Base-by-base conservation (phyloP, 176 grass and related monocot species). In the Tuctoria greenei region DNA sequence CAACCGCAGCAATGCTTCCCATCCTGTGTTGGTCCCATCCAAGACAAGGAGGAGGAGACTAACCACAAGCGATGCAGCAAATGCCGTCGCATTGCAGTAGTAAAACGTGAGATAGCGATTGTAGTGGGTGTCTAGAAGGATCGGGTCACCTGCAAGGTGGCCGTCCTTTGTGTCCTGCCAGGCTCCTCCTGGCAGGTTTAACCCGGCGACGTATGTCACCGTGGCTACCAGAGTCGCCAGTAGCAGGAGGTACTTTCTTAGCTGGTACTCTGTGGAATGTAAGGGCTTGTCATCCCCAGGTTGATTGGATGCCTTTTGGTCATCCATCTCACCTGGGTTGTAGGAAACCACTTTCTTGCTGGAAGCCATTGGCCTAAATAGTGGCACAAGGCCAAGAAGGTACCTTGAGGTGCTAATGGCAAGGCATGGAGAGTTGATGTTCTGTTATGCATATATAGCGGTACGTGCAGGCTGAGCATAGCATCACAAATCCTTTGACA, bases 1-100 rank as follows among this genome's bases (percentile, higher is more conserved):
- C 0, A 57, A 6, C 0, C 59, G 67, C 10, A 84, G 74, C 37
- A 27, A 31, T 2, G 26, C 26, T 13, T 69, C 59, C 26, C 57
- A 78, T 14, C 7, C 0, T 0, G 25, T 51, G 57, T 39, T 42
- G 8, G 4, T 25, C 25, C 69, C 2, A 0, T 75, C 10, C 63
- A 75, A 71, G 63, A 83, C 52, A 1, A 85, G 70, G 18, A 86
- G 63, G 54, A 90, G 65, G 42, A 90, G 74, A 66, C 63, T 62
- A 1, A 86, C 77, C 4, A 86, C 77, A 0, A 86, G 77, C 18
- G 83, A 86, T 0, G 83, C 76, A 1, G 77, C 77, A 24, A 86
- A 90, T 0, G 84, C 74, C 0, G 84, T 83, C 0, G 88, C 88
- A 8, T 90, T 90, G 75, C 76, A 87, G 72, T 90, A 90, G 77